Percentiles rank a stretch among this genome's conserved stretches.
Conservation (phyloP, 768 basidiomycete species). For the Suillus cothurnatus region DNA sequence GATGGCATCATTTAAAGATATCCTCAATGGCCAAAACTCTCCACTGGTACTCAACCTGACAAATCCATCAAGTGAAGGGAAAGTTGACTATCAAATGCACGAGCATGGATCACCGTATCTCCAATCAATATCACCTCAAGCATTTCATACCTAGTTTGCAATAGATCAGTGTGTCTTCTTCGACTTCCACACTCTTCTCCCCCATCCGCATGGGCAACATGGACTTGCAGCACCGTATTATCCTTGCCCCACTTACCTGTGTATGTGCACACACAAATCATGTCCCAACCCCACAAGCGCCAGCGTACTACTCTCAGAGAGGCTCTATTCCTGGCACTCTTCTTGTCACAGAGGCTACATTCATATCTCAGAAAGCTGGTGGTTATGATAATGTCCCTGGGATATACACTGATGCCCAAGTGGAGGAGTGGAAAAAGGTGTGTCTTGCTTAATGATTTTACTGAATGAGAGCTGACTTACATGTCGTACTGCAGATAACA, state of each 20-base stretch:
- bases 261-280: slow-evolving; percentile 38
- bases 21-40: too few relatives aligned
- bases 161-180: not conserved
- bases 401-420: slow-evolving; percentile 64
- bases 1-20: too few relatives aligned
- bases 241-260: slow-evolving; percentile 57
- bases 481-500: slow-evolving; percentile 44
- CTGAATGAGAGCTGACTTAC: not conserved
- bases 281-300: slow-evolving; percentile 39
- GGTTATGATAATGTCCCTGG: slow-evolving; percentile 58
- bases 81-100: not conserved
- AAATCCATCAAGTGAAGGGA: not conserved
- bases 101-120: not conserved
- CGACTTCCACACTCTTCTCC: slow-evolving; percentile 40
- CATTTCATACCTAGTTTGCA: not conserved
- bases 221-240: slow-evolving; percentile 50
- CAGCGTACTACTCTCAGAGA: slow-evolving; percentile 54
- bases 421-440: slow-evolving; percentile 50
- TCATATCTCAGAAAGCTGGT: slow-evolving; percentile 51
- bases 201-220: slow-evolving; percentile 47
- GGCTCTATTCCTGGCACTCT: slow-evolving; percentile 51
- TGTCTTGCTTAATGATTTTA: not conserved
- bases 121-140: too few relatives aligned
- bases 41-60: not conserved
- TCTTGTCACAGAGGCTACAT: slow-evolving; percentile 58